phyloP scores from a whole-genome alignment of 129 eudicot species.

The Calendula officinalis region DNA sequence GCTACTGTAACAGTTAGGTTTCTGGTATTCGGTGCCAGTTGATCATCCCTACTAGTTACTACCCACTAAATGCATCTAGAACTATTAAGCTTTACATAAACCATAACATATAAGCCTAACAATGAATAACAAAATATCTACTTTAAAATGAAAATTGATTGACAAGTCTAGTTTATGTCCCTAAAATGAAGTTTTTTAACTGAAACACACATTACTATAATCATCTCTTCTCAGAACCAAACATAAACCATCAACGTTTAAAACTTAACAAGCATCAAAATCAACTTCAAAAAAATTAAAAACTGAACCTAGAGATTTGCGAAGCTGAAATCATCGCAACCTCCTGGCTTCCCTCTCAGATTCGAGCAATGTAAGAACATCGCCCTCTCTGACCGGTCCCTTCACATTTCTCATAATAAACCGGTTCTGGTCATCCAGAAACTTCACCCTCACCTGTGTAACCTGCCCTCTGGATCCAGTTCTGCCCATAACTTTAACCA shows the following conservation, averaged over 20 bases:
- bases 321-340: constrained; percentile 30
- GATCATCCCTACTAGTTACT: no score
- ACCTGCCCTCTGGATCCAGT: constrained; percentile 49
- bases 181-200: no score
- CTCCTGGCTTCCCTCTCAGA: constrained; percentile 51
- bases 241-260: constrained; percentile 2
- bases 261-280: constrained; percentile 5
- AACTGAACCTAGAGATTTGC: neutral
- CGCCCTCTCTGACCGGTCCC: constrained; percentile 46
- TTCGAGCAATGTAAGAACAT: constrained; percentile 39
- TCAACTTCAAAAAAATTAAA: neutral
- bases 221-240: neutral
- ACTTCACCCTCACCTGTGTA: constrained; percentile 43
- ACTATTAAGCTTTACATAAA: no score
- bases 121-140: no score
- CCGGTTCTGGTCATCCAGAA: constrained; percentile 41
- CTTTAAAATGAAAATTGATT: no score
- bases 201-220: no score
- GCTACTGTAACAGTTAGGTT: no score
- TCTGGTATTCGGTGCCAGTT: no score
- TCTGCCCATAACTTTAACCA: constrained; percentile 45
- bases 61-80: no score
- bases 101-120: no score
- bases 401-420: constrained; percentile 49
- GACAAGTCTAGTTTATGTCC: no score